phyloP scores from a whole-genome alignment of 768 basidiomycete species.

The Tulasnella sp. region DNA sequence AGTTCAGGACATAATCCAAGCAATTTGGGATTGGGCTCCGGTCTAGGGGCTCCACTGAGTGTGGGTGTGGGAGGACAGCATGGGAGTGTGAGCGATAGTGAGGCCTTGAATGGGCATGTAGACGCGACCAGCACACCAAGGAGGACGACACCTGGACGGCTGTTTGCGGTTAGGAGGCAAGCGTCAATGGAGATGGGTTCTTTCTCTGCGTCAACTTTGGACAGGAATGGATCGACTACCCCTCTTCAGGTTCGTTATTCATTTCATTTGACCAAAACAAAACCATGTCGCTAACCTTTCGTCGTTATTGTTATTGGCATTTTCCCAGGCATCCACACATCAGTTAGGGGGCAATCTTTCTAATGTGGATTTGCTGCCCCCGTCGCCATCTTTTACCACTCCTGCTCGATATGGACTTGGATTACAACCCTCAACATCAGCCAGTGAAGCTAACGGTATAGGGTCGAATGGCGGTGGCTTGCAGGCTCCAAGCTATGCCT shows the following conservation, averaged over 20 bases:
- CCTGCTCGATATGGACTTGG: no score
- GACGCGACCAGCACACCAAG: background rate
- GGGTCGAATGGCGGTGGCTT: no score
- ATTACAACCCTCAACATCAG: no score
- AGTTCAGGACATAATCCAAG: background rate
- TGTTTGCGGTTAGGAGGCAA: background rate
- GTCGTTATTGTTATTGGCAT: no score
- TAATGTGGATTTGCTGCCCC: constrained; percentile 49
- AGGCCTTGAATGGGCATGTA: background rate
- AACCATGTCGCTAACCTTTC: no score
- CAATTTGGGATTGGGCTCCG: background rate
- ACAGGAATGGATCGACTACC: no score
- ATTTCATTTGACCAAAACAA: no score
- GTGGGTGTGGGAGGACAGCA: background rate
- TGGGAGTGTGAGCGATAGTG: constrained; percentile 12
- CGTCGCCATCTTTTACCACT: constrained; percentile 47
- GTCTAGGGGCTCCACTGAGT: background rate
- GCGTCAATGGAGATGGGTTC: constrained; percentile 9
- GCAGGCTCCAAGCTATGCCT: background rate
- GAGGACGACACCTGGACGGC: background rate
- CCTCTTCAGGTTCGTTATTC: no score
- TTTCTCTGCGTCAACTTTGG: background rate
- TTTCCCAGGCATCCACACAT: background rate
- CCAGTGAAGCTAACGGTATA: no score
- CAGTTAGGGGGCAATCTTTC: background rate